Evolutionary conservation across 129 eudicot species (phyloP).

Genomic region (Mikania micrantha): DNA sequence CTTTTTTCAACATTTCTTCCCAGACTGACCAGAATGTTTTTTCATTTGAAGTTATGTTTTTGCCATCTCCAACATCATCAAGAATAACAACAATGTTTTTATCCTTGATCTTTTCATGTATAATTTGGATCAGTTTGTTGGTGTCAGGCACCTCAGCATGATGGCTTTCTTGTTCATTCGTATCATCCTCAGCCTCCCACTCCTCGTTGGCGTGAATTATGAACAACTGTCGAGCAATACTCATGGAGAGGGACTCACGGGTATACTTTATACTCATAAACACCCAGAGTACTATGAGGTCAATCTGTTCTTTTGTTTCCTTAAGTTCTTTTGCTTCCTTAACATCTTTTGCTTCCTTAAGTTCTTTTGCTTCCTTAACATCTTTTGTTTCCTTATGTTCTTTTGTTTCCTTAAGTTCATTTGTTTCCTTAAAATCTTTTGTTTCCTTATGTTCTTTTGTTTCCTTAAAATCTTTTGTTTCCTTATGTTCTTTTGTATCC

Average conservation of each 20-base stretch:
- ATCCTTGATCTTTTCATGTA: neutral
- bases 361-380: too few relatives aligned
- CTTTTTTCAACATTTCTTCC: neutral
- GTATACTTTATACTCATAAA: conserved; percentile 17
- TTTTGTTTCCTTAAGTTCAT: too few relatives aligned
- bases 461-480: too few relatives aligned
- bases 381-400: too few relatives aligned
- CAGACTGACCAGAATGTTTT: conserved; percentile 7
- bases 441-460: too few relatives aligned
- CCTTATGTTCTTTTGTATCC: too few relatives aligned
- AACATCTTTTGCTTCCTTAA: too few relatives aligned
- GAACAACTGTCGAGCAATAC: conserved; percentile 41
- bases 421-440: too few relatives aligned
- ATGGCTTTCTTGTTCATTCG: neutral
- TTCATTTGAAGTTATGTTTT: neutral
- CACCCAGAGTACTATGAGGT: too few relatives aligned
- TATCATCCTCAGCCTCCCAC: conserved; percentile 32
- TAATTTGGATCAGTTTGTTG: neutral
- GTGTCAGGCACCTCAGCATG: neutral
- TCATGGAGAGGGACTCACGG: conserved; percentile 11
- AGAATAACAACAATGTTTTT: conserved; percentile 25
- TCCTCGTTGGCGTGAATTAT: conserved; percentile 20
- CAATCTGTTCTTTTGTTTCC: too few relatives aligned
- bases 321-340: too few relatives aligned
- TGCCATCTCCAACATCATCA: conserved; percentile 23